Evolutionary conservation across 2,329 filamentous ascomycete species (phyloP).

Genomic region (Xylaria sp.): DNA sequence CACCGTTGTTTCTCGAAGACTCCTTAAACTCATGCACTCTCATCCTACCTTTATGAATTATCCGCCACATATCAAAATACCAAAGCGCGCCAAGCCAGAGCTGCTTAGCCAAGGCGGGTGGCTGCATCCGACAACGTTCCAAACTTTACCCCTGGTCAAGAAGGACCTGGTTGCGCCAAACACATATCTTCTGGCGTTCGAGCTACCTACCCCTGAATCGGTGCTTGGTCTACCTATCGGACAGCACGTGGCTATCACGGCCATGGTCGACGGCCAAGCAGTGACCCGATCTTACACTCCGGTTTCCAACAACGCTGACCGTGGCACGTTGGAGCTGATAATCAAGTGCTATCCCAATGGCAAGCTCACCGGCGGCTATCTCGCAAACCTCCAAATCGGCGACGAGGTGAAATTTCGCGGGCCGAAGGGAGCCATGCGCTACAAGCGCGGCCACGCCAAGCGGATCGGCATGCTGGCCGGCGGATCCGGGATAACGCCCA

Average conservation of each 20-base stretch:
- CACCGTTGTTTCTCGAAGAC: conserved; percentile 47
- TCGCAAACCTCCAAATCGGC: conserved; percentile 59
- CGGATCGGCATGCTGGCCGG: conserved; percentile 67
- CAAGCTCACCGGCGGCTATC: conserved; percentile 60
- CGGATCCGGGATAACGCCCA: conserved; percentile 64
- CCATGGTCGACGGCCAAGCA: conserved; percentile 57
- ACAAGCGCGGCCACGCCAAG: conserved; percentile 55
- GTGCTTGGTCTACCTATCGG: conserved; percentile 67
- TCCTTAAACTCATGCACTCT: conserved; percentile 50
- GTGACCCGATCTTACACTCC: conserved; percentile 67
- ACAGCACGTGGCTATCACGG: conserved; percentile 66
- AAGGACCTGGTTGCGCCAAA: conserved; percentile 56
- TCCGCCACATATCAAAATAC: conserved; percentile 55
- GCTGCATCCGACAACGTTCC: conserved; percentile 61
- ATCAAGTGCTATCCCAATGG: conserved; percentile 64
- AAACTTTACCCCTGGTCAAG: conserved; percentile 57
- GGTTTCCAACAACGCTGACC: conserved; percentile 61
- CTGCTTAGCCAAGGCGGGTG: conserved; percentile 58
- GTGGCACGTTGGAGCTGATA: conserved; percentile 61
- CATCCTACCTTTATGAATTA: conserved; percentile 51
- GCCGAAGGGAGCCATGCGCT: conserved; percentile 67
- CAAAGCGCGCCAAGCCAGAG: conserved; percentile 52
- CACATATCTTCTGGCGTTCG: conserved; percentile 60
- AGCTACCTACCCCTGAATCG: conserved; percentile 56
- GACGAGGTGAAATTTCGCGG: conserved; percentile 64